Conservation (phyloP, 2,329 filamentous ascomycete genomes). For the Ophiostoma sp. region DNA sequence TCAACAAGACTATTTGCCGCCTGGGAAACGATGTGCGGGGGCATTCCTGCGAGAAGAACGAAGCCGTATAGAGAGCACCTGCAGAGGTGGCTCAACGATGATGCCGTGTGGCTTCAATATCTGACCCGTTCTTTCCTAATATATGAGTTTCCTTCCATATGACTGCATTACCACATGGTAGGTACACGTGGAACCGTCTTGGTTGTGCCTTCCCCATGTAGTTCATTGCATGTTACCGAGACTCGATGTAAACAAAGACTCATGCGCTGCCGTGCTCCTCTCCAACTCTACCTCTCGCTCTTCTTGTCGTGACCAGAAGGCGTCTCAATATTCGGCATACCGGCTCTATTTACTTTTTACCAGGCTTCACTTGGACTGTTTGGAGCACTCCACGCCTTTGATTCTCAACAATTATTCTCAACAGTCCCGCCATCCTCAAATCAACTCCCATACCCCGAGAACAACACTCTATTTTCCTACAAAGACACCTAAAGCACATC, state of each 20-base stretch:
- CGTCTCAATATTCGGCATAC: not conserved
- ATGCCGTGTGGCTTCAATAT: not conserved
- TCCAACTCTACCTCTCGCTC: not conserved
- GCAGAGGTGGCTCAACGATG: not conserved
- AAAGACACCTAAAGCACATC: not conserved
- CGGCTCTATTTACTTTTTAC: not conserved
- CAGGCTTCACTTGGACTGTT: constrained; percentile 6
- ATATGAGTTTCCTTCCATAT: not conserved
- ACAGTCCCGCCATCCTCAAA: not conserved
- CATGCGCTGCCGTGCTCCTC: not conserved
- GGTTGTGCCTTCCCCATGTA: not conserved
- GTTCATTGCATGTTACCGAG: not conserved
- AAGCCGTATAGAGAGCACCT: not conserved
- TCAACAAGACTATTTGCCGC: not conserved
- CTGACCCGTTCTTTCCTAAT: not conserved
- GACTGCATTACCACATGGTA: not conserved
- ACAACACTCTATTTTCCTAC: not conserved
- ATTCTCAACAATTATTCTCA: not conserved
- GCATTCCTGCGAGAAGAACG: not conserved
- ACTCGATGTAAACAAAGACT: not conserved
- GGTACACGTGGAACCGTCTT: not conserved
- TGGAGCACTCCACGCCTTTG: constrained; percentile 9
- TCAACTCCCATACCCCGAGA: not conserved
- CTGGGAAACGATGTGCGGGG: too few relatives aligned
- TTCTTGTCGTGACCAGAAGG: not conserved